These are phyloP conservation scores for Leccinum obscurum DNA, from an alignment of 768 basidiomycete species.

Conservation along the genomic window DNA sequence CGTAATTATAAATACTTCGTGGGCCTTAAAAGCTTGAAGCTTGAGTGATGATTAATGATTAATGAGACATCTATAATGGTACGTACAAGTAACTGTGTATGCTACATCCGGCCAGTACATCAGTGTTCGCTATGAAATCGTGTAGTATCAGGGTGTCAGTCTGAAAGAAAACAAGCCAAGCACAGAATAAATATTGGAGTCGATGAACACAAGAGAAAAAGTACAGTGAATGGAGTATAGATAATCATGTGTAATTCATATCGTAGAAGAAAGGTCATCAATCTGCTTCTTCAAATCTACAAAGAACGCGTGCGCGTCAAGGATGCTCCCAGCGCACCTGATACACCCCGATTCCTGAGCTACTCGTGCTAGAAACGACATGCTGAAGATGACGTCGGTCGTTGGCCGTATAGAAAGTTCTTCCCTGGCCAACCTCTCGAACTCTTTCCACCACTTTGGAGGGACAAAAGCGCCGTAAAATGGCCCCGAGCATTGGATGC, in stretches of 20 bases:
- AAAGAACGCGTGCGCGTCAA: constrained; percentile 61
- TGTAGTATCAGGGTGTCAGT: neutral
- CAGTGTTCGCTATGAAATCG: neutral
- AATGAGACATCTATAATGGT: neutral
- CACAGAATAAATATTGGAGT: neutral
- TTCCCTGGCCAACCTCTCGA: constrained; percentile 52
- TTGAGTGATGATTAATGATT: too few relatives aligned
- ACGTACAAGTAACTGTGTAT: neutral
- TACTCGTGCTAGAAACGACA: constrained; percentile 56
- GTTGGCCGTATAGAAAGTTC: constrained; percentile 59
- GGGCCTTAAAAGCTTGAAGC: neutral
- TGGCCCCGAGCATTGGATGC: constrained; percentile 66
- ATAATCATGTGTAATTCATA: constrained; percentile 28
- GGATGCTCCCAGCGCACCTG: constrained; percentile 65
- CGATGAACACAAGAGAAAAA: neutral
- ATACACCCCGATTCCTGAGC: constrained; percentile 53
- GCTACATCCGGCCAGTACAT: neutral
- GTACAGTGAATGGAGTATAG: neutral
- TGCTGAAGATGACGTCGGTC: constrained; percentile 58
- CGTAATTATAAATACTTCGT: neutral
- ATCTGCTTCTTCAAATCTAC: constrained; percentile 54
- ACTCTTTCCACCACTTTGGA: constrained; percentile 73
- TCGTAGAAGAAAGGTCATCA: constrained; percentile 49
- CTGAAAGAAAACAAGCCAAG: neutral
- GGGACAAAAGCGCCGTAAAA: constrained; percentile 44